These are phyloP conservation scores for Stephania yunnanensis DNA, from an alignment of 164 flowering plant species.

Conservation along the genomic window DNA sequence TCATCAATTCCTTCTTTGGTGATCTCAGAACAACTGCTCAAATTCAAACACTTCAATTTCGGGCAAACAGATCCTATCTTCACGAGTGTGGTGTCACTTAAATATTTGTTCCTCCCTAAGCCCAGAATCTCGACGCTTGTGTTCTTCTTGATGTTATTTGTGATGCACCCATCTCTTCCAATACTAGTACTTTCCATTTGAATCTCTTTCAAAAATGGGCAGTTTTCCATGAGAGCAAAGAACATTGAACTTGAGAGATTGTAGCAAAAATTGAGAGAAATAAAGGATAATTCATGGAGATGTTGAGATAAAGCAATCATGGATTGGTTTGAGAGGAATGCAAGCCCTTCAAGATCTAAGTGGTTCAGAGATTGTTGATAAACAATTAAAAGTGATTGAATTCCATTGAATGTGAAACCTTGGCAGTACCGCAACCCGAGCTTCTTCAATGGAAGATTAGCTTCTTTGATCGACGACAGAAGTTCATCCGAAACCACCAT, in stretches of 20 bases:
- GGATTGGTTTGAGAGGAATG: constrained; percentile 34
- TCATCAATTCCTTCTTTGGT: constrained; percentile 35
- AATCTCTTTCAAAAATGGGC: constrained; percentile 30
- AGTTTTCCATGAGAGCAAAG: constrained; percentile 27
- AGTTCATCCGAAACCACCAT: constrained; percentile 39
- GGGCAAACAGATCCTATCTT: constrained; percentile 34
- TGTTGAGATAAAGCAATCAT: constrained; percentile 26
- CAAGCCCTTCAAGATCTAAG: constrained; percentile 29
- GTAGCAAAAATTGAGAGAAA: constrained; percentile 34
- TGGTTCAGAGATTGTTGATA: constrained; percentile 19
- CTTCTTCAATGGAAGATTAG: constrained; percentile 35
- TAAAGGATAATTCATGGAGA: constrained; percentile 22
- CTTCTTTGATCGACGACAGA: constrained; percentile 31
- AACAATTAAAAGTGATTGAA: constrained; percentile 24
- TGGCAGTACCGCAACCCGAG: constrained; percentile 27
- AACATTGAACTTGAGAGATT: constrained; percentile 30
- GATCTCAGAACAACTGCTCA: constrained; percentile 29
- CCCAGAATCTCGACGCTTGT: constrained; percentile 22
- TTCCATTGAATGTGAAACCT: constrained; percentile 31
- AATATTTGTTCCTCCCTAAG: constrained; percentile 24
- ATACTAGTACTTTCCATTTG: constrained; percentile 42
- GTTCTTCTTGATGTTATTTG: constrained; percentile 11
- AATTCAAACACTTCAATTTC: constrained; percentile 29
- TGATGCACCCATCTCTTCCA: constrained; percentile 20
- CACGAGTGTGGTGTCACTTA: constrained; percentile 26